phyloP scores from a whole-genome alignment of 352 stramenopile species.

The Phytopythium ostracodes region DNA sequence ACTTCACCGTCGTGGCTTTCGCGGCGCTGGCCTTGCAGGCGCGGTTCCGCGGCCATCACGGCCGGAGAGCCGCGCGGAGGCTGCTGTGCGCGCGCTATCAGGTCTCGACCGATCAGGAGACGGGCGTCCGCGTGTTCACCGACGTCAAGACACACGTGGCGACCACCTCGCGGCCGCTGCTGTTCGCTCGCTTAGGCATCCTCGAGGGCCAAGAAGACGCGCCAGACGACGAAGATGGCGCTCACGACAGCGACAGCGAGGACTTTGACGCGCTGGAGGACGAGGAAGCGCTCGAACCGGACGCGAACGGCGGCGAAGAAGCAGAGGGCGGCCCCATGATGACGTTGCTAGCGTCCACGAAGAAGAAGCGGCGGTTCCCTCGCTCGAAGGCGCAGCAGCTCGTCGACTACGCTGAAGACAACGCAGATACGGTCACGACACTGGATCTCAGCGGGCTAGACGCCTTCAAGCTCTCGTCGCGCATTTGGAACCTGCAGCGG shows the following conservation, averaged over 20 bases:
- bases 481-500: slow-evolving; percentile 65
- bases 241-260: slow-evolving; percentile 26
- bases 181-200: slow-evolving; percentile 31
- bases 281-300: slow-evolving; percentile 21
- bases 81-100: slow-evolving; percentile 36
- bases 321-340: slow-evolving; percentile 22
- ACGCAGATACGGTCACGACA: slow-evolving; percentile 9
- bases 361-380: slow-evolving; percentile 32
- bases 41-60: slow-evolving; percentile 30
- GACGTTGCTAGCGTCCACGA: neutral
- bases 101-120: slow-evolving; percentile 28
- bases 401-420: slow-evolving; percentile 51
- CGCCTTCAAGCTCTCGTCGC: slow-evolving; percentile 51
- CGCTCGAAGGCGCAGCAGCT: slow-evolving; percentile 55
- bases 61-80: slow-evolving; percentile 22
- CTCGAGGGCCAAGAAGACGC: slow-evolving; percentile 17
- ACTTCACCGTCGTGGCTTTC: slow-evolving; percentile 44
- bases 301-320: slow-evolving; percentile 12
- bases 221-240: slow-evolving; percentile 13
- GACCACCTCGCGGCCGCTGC: slow-evolving; percentile 30
- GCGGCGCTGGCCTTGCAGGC: slow-evolving; percentile 47
- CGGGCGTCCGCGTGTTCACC: slow-evolving; percentile 41
- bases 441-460: slow-evolving; percentile 53
- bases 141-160: slow-evolving; percentile 31
- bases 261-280: slow-evolving; percentile 33